phyloP scores from a whole-genome alignment of 2,329 filamentous ascomycete species.

The Cordyceps cicadae region DNA sequence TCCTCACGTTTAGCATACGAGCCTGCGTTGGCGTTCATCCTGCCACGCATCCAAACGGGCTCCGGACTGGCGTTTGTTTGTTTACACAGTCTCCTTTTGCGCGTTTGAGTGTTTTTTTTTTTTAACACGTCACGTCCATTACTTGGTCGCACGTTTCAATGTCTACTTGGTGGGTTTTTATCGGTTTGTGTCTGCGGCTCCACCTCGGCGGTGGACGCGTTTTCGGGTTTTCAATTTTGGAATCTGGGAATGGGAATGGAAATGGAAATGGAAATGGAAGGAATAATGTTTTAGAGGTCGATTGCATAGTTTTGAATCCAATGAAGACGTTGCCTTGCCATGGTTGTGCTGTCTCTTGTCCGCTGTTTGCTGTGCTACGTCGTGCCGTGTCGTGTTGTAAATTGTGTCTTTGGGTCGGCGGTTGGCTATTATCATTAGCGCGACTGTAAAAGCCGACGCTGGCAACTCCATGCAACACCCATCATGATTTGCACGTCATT shows the following conservation, averaged over 20 bases:
- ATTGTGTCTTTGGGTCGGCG: neutral
- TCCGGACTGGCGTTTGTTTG: slow-evolving; percentile 9
- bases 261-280: neutral
- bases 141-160: neutral
- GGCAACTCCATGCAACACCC: no score
- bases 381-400: neutral
- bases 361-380: no score
- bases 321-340: neutral
- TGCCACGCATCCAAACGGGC: neutral
- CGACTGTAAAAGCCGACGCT: no score
- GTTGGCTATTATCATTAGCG: no score
- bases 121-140: neutral
- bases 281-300: slow-evolving; percentile 2
- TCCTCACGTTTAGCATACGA: slow-evolving; percentile 13
- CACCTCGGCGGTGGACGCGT: neutral
- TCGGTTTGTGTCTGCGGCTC: neutral
- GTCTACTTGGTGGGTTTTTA: neutral
- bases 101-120: neutral
- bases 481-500: no score
- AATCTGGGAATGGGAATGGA: neutral
- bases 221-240: neutral
- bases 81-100: neutral
- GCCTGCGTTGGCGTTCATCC: slow-evolving; percentile 1
- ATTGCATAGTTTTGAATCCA: slow-evolving; percentile 9
- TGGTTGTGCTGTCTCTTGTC: no score